Base-by-base conservation (phyloP, 495 filamentous ascomycete species). In the Hypoxylon cercidicola region DNA sequence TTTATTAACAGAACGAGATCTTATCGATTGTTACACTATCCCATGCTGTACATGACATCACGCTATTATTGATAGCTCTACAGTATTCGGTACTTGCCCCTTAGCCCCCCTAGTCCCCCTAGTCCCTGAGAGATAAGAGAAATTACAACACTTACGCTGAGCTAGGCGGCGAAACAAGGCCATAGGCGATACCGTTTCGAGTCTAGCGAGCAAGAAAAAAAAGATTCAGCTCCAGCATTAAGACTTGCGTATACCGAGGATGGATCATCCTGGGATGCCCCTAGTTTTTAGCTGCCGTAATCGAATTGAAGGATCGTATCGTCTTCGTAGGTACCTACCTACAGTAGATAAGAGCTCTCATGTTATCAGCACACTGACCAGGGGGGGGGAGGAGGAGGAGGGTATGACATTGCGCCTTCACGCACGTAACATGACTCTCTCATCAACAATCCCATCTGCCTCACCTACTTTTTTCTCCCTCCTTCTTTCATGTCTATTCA, bases 321-420 rank as follows among this genome's bases (percentile, higher is more conserved):
- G n/a, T n/a, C n/a, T n/a, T n/a, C n/a, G n/a, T n/a, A n/a, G n/a
- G n/a, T n/a, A n/a, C n/a, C n/a, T n/a, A n/a, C 18, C 40, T 56
- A 52, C 19, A 60, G 37, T n/a, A 66, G 56, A 66, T 56, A 61
- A 61, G 39, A 53, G 41, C 32, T 39, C 35, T n/a, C 4, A 58
- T 48, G 52, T 67, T 67, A 66, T 66, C 63, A 66, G 51, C 32
- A 23, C 39, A 21, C 20, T 28, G 32, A 52, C 49, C 28, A 48
- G 62, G n/a, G n/a, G n/a, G n/a, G n/a, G n/a, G n/a, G n/a, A n/a
- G n/a, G n/a, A n/a, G n/a, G n/a, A n/a, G n/a, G n/a, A n/a, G 62
- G 37, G 9, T 43, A 37, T 20, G 55, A 6, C 34, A 37, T 3
- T 37, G 13, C 10, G 2, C 13, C 9, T 37, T n/a, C n/a, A n/a